Conservation (phyloP, 306 rosid species). For the Arachis stenosperma region DNA sequence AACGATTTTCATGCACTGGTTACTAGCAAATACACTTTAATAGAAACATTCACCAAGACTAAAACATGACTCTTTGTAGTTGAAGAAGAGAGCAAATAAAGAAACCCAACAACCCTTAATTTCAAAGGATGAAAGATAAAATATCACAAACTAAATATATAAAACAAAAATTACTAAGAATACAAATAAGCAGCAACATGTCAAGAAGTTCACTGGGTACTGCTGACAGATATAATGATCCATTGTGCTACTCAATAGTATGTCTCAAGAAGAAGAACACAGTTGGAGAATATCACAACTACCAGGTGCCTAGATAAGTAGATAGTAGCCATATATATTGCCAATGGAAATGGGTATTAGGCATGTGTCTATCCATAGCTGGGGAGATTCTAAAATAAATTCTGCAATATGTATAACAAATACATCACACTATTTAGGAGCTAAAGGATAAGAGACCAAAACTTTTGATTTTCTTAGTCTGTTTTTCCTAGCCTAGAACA, state of each 20-base stretch:
- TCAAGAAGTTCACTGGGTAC: constrained; percentile 2
- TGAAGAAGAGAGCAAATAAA: constrained; percentile 2
- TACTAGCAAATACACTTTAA: neutral
- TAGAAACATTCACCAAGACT: constrained; percentile 19
- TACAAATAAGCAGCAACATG: neutral
- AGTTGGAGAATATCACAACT: neutral
- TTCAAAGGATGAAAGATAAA: neutral
- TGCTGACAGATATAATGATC: neutral
- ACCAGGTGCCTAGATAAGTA: neutral
- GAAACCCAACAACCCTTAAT: constrained; percentile 5
- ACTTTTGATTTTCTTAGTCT: too few relatives aligned
- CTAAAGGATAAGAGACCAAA: too few relatives aligned
- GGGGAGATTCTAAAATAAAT: constrained; percentile 1
- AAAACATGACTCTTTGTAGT: neutral
- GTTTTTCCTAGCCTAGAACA: neutral
- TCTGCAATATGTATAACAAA: neutral
- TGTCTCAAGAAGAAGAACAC: constrained; percentile 15
- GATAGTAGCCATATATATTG: neutral
- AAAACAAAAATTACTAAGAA: neutral
- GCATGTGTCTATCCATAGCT: neutral
- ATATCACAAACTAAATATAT: neutral
- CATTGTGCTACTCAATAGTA: neutral
- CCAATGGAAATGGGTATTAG: neutral
- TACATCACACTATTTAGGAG: neutral
- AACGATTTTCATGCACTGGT: constrained; percentile 21